Evolutionary conservation across 2,329 filamentous ascomycete genomes (phyloP), one percentile per base, ranked within the genome.

Genomic region (Calonectria naviculata): DNA sequence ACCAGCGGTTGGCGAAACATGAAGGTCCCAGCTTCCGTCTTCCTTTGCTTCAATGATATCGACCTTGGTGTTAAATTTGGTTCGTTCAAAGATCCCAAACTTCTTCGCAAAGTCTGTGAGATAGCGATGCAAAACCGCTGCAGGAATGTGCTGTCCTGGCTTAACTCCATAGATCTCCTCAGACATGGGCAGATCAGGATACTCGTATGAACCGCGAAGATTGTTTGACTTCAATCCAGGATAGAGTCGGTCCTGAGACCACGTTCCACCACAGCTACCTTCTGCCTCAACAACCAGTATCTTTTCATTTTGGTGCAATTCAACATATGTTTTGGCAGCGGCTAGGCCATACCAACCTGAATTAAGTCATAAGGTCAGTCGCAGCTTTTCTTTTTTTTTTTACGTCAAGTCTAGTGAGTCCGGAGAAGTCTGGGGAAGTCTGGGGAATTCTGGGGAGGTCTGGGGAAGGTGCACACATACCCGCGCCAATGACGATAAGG

Each of bases 141-240:
- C 84, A 1, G 83, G 81, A 26, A 85, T 83, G 65, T 84, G 81
- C 42, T 78, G 41, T 21, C 72, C 72, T 5, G 75, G 70, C 26
- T 80, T 78, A n/a, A 85, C 76, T 8, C 81, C 81, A 73, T 86
- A 89, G 0, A 79, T 82, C 4, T 83, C 83, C 31, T 80, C 79
- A 26, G 83, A 78, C 89, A 93, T 90, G 15, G 90, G 89, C 67
- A 90, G 91, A 72, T 92, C 91, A 13, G 86, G 86, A 74, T 87
- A 92, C 76, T 93, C 91, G 74, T 91, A 92, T 1, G 87, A 88
- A 19, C 91, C 90, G 13, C 88, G 78, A 75, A 91, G 83, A 74
- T 93, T 93, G 80, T 93, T 93, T 7, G 89, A 87, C 68, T 89
- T 89, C 56, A 93, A 84, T 5, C 88, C 89, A 0, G 88, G 86